phyloP scores from a whole-genome alignment of 148 eudicot species.

The Polygonum maritimum region DNA sequence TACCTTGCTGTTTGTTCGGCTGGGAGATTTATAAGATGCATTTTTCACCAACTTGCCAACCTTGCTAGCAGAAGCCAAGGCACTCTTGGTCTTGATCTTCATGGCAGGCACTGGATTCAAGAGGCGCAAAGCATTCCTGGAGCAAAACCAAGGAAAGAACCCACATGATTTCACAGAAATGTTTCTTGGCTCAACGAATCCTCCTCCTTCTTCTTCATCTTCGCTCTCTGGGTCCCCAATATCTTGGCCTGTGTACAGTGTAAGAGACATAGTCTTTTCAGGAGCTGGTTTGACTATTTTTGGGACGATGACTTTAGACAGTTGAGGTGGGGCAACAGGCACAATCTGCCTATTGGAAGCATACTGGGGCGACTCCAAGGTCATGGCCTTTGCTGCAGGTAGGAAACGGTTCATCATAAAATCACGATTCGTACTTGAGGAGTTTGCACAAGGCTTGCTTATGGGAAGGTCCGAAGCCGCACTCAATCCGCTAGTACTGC shows the following conservation, averaged over 20 bases:
- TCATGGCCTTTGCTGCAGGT: constrained; percentile 90
- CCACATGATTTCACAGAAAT: constrained; percentile 48
- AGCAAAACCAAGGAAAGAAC: constrained; percentile 73
- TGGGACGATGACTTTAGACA: constrained; percentile 8
- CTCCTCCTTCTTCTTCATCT: constrained; percentile 48
- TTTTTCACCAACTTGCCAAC: constrained; percentile 39
- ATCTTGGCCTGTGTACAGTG: constrained; percentile 30
- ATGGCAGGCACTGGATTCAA: constrained; percentile 59
- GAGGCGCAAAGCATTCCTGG: constrained; percentile 65
- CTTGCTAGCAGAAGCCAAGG: constrained; percentile 32
- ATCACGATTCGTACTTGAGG: constrained; percentile 38
- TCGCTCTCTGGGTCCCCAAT: constrained; percentile 27
- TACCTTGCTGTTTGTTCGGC: constrained; percentile 34
- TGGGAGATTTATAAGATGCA: constrained; percentile 43
- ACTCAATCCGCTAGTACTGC: constrained; percentile 28
- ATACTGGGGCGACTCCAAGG: constrained; percentile 62
- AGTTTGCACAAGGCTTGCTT: constrained; percentile 16
- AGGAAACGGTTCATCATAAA: constrained; percentile 90
- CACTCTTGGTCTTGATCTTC: constrained; percentile 38
- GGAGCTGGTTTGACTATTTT: constrained; percentile 7
- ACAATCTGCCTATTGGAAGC: constrained; percentile 42
- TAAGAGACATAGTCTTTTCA: constrained; percentile 12
- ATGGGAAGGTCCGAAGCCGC: constrained; percentile 36
- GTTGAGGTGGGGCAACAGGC: constrained; percentile 24
- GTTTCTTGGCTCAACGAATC: constrained; percentile 21